Base-by-base conservation (phyloP, 257 asterid genomes). In the Nicotiana otophora region DNA sequence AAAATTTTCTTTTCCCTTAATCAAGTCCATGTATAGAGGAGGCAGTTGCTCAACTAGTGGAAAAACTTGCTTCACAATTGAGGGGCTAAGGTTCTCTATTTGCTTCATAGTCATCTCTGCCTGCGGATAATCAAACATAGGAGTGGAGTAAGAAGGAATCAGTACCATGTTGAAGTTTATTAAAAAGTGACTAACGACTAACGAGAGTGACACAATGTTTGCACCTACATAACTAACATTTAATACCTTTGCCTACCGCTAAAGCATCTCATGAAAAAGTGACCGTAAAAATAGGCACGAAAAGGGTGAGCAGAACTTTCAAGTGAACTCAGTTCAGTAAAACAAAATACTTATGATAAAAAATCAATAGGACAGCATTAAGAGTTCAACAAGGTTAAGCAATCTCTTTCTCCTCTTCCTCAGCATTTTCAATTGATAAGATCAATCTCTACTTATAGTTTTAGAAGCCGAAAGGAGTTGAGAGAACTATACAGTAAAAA, bases 1-100 rank as follows among this genome's bases (percentile, higher is more conserved):
- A 74, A 95, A 95, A 12, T 91, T 87, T 86, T 93, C 98, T 88
- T 97, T 93, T 69, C 99, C 99, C 42, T 93, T 93, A 63, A 93
- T 92, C 83, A 95, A 89, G 87, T 95, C 99, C 98, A 89, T 90
- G 86, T 95, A 95, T 88, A 95, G 86, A 63, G 99, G 97, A 87
- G 99, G 96, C 81, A 95, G 95, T 87, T 95, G 99, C 91, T 95
- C 99, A 83, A 95, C 95, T 75, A 95, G 91, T 53, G 98, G 99
- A 88, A 93, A 92, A 60, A 91, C 91, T 90, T 95, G 99, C 90
- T 93, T 95, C 92, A 93, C 74, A 39, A 95, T 88, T 83, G 98
- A 86, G 83, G 99, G 99, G 90, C 99, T 88, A 53, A 95, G 95
- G 87, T 90, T 95, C 88, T 91, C 97, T 86, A 95, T 84, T 86